Evolutionary conservation across 2,329 filamentous ascomycete genomes (phyloP), one percentile per base, ranked within the genome.

Genomic region (Aspergillus pseudoviridinutans): DNA sequence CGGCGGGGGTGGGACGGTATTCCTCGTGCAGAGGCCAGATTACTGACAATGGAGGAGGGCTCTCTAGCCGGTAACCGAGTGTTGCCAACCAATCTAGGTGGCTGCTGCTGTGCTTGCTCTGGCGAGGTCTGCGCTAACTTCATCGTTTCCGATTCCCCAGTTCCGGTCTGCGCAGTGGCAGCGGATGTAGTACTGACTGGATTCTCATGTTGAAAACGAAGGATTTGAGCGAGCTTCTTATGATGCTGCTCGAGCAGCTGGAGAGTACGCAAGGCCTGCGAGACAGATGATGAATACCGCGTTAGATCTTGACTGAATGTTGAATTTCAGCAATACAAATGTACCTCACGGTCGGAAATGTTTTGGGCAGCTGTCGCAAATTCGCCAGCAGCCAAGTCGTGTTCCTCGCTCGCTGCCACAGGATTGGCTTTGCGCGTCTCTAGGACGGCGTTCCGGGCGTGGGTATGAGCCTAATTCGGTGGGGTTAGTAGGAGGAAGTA

Each of bases 231-330:
- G 12, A 97, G 86, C 61, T 86, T 87, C 64, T 87, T 85, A 72
- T 99, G 94, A 72, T 99, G 91, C 61, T 90, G 83, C 74, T 97
- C 91, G 57, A 99, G 86, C 2, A 97, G 83, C 63, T 84, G 85
- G 59, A 99, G 80, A 9, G 92, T 94, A 53, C 94, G 86, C 51
- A 96, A 77, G 14, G 92, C 93, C 80, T 96, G 82, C 80, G 84
- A 44, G 50, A n/a, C 20, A 59, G 49, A 28, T 6, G 24, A 12
- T 27, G 17, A 14, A 42, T 25, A 42, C 32, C 27, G 20, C 24
- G 27, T 50, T 25, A 42, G 25, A 24, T 24, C 35, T 47, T 20
- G 46, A 41, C 38, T 41, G 38, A 50, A 51, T 51, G 49, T 42
- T 50, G 53, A 28, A 50, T 35, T 49, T n/a, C 10, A 12, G 14